These are phyloP conservation scores for Parmales sp. DNA, from an alignment of 108 stramenopile species.

Conservation along the genomic window DNA sequence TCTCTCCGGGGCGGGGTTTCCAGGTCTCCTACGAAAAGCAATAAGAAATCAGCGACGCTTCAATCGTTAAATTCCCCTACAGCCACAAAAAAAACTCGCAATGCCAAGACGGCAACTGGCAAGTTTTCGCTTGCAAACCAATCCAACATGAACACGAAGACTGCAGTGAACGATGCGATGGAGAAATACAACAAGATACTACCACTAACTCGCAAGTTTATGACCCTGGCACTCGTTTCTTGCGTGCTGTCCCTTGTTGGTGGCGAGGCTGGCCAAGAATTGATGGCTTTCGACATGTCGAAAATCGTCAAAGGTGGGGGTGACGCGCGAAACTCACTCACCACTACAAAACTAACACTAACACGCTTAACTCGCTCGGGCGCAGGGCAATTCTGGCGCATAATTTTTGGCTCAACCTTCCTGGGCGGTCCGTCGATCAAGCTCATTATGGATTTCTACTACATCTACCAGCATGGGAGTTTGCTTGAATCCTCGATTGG, in stretches of 20 bases:
- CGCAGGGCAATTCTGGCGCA: not conserved
- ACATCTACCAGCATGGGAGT: conserved; percentile 69
- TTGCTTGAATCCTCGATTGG: conserved; percentile 71
- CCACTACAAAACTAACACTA: not conserved
- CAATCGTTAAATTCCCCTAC: too few relatives aligned
- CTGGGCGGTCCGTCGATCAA: conserved; percentile 68
- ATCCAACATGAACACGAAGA: not conserved
- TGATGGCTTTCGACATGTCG: conserved; percentile 65
- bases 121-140: not conserved
- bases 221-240: conserved; percentile 51
- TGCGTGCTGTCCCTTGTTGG: conserved; percentile 59
- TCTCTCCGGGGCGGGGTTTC: too few relatives aligned
- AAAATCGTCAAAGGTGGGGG: not conserved
- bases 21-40: too few relatives aligned
- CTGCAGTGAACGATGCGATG: conserved; percentile 38
- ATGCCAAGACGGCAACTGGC: not conserved
- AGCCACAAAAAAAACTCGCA: too few relatives aligned
- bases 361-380: not conserved
- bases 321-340: not conserved
- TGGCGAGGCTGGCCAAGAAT: conserved; percentile 79
- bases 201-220: conserved; percentile 67
- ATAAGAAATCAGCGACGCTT: too few relatives aligned
- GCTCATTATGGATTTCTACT: conserved; percentile 74
- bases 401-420: too few relatives aligned
- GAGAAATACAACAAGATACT: conserved; percentile 61